Base-by-base conservation (phyloP, 176 grass and related monocot genomes). In the Neostapfia colusana region DNA sequence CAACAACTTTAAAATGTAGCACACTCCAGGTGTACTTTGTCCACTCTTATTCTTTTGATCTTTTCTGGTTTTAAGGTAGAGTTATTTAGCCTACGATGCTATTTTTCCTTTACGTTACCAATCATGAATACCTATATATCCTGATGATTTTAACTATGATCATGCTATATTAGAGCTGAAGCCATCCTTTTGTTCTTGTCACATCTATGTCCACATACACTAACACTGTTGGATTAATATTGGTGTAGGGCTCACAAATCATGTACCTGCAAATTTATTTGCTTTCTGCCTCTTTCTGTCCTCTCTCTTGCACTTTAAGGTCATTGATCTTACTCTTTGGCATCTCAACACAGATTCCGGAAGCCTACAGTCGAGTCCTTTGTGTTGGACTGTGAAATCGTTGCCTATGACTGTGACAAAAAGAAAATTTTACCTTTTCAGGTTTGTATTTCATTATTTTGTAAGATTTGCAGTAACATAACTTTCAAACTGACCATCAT, bases 331-430 rank as follows among this genome's bases (percentile, higher is more conserved):
- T 83, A 75, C 55, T 56, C 10, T 79, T 76, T 76, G 70, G 68
- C 79, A 78, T 78, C 55, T 70, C 45, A 80, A 73, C 82, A 85
- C 82, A 99, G 95, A 88, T 92, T 99, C 71, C 89, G 85, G 63
- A 99, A 99, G 65, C 34, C 86, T 78, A 82, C 76, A 55, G 89
- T 88, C 48, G 95, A 92, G 65, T 92, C 95, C 26, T 99, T 99
- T 88, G 91, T 99, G 65, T 77, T 99, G 76, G 95, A 99, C 68
- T 99, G 91, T 74, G 91, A 99, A 77, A 95, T 99, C 67, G 91
- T 99, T 84, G 95, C 95, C 60, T 99, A 88, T 78, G 91, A 99
- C 75, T 56, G 56, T 64, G 95, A 95, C 79, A 99, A 95, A 35
- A 38, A 91, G 72, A 92, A 79, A 83, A 95, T 95, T 80, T 87